Base-by-base conservation (phyloP, 345 rosid genomes). In the Combretum micranthum region DNA sequence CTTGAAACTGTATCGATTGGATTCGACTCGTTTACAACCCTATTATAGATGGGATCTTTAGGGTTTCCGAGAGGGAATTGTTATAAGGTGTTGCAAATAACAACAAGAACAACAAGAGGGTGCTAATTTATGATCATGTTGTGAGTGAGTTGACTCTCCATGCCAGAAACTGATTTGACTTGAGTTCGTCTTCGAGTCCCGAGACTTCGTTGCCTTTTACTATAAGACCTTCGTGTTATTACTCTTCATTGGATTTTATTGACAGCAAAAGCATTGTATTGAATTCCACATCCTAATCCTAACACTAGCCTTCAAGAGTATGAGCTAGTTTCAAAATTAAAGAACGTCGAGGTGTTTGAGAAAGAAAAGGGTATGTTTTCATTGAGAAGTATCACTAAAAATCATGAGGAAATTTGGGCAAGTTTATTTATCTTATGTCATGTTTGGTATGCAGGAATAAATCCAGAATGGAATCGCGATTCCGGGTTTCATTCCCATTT, bases 221-320 rank as follows among this genome's bases (percentile, higher is more conserved):
- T 16, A 87, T 90, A 1, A 73, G 83, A 15, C 98, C 98, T 2
- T 88, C 88, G 25, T 85, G 90, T 56, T 82, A 75, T 66, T 77
- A 76, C 46, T 84, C 97, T 8, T 73, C 88, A 15, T 50, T 51
- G 8, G 55, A 58, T 4, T 64, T 56, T 16, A 80, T 84, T 20
- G 86, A 85, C 1, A 56, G 68, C 13, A 85, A 78, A 61, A 68
- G 56, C 55, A 60, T 74, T 5, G 70, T 72, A 13, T 63, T 61
- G 63, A 12, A 45, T 64, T 3, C 58, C 11, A 20, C 18, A 57
- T 42, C 57, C 32, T 0, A 77, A 64, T 56, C 57, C 73, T 4
- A 60, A 44, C 57, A 44, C 65, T 16, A 71, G 75, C 0, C 63
- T 75, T 12, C 84, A 81, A 55, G 96, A 83, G 56, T 84, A 76